Base-by-base conservation (phyloP, 768 basidiomycete genomes). In the Pleurotus ostreatus region DNA sequence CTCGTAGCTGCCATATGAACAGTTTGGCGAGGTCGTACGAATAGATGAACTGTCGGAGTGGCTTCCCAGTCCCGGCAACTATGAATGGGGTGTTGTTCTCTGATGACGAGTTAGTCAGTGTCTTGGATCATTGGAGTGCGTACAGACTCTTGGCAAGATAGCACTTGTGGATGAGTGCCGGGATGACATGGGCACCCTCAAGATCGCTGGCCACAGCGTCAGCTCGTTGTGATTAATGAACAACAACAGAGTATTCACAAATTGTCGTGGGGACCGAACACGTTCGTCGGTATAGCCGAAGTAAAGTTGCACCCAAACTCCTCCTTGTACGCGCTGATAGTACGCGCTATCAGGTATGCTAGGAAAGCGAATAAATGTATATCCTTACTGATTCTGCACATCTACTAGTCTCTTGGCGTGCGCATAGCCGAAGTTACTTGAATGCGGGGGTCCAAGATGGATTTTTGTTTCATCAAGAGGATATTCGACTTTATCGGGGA, bases 381-480 rank as follows among this genome's bases (percentile, higher is more conserved):
- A 60, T 7, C 62, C 87, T 56, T 57, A 94, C 94, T 89, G 94
- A 67, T 98, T 98, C 67, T 93, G 89, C 1, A 97, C 85, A 67
- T 98, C 96, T 6, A 98, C 93, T 79, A 98, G 82, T 16, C 95
- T 82, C 73, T 98, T 98, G 41, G 93, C 94, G 63, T 98, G 89
- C 1, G 96, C 91, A 64, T 98, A 98, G 26, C 95, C 96, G 73
- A 92, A 98, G 79, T 98, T 98, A 63, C 91, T 93, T 56, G 86
- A 78, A 67, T 98, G 96, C 5, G 95, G 95, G 18, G 91, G 92
- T 16, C 95, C 95, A 37, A 80, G 78, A 71, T 98, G 96, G 57
- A 98, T 88, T 74, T 94, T 95, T 62, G 79, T 83, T 74, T 98
- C 95, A 62, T 93, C 89, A 23, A 98, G 82, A 12, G 95, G 96